phyloP scores from a whole-genome alignment of 495 filamentous ascomycete species.

The Pseudoneurospora amorphoporcata region DNA sequence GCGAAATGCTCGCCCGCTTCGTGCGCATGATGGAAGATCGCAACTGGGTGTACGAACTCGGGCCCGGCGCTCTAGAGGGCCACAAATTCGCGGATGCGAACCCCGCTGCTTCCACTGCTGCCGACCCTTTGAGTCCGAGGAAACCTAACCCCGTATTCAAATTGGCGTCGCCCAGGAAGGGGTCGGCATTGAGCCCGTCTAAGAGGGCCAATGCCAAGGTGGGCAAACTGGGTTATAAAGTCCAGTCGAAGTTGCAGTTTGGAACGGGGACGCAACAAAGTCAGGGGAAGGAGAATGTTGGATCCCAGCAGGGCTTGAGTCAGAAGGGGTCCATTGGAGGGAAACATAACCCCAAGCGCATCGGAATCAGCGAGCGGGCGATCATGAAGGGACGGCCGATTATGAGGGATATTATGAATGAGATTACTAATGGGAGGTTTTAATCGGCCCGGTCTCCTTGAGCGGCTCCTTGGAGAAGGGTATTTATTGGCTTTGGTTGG shows the following conservation, averaged over 20 bases:
- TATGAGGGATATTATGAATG: conserved; percentile 39
- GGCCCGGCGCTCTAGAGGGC: conserved; percentile 46
- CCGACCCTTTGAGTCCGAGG: not conserved
- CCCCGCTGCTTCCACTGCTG: conserved; percentile 18
- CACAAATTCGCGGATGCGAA: conserved; percentile 51
- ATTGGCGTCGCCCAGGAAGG: not conserved
- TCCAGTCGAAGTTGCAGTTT: not conserved
- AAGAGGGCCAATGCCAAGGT: not conserved
- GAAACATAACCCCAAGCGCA: not conserved
- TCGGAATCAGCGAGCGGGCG: conserved; percentile 23
- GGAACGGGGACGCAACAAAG: not conserved
- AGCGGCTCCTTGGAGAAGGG: too few relatives aligned
- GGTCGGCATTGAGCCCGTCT: not conserved
- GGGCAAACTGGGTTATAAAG: not conserved
- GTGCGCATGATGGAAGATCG: conserved; percentile 62
- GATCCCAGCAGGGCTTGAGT: not conserved
- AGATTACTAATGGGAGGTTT: conserved; percentile 29
- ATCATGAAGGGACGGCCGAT: conserved; percentile 32
- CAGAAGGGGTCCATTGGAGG: conserved; percentile 1
- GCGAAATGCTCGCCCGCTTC: conserved; percentile 63
- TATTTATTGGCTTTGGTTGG: not conserved
- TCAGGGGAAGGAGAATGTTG: not conserved
- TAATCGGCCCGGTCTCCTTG: not conserved
- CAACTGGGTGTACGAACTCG: conserved; percentile 68
- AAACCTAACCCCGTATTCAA: not conserved